Percentiles rank a stretch among this genome's conserved stretches.
phyloP scores from a whole-genome alignment of 129 eudicot species.

The Tagetes patula region DNA sequence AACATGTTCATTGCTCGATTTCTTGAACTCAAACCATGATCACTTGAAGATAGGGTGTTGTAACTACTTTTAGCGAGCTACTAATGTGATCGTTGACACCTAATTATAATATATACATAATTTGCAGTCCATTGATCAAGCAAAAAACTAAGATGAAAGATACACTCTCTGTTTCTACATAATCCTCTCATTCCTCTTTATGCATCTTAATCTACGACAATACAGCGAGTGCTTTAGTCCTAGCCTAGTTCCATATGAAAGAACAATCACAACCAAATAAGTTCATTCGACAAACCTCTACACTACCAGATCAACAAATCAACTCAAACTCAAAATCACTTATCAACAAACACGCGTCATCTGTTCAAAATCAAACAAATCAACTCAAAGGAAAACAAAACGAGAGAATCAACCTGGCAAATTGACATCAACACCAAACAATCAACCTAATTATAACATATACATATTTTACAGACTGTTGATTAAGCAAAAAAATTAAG shows the following conservation, averaged over 20 bases:
- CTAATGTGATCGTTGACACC: neutral
- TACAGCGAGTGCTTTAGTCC: constrained; percentile 1
- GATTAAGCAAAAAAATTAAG: neutral
- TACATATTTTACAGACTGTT: neutral
- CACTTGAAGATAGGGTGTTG: neutral
- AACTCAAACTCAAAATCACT: neutral
- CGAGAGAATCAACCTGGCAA: constrained; percentile 45
- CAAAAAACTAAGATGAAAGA: neutral
- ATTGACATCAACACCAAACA: too few relatives aligned
- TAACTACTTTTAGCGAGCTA: neutral
- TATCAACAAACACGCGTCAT: neutral
- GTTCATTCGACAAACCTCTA: neutral
- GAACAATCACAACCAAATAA: neutral
- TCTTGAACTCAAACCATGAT: neutral
- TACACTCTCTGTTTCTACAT: neutral
- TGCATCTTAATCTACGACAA: neutral
- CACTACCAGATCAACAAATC: constrained; percentile 8
- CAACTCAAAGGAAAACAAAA: constrained; percentile 5
- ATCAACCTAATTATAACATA: neutral
- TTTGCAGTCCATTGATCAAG: neutral
- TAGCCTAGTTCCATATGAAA: neutral
- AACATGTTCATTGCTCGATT: neutral
- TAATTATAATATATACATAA: neutral
- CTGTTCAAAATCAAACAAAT: neutral
- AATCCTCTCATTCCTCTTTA: neutral